Evolutionary conservation across 345 rosid genomes (phyloP), one percentile per base, ranked within the genome.

Genomic region (Murraya koenigii): DNA sequence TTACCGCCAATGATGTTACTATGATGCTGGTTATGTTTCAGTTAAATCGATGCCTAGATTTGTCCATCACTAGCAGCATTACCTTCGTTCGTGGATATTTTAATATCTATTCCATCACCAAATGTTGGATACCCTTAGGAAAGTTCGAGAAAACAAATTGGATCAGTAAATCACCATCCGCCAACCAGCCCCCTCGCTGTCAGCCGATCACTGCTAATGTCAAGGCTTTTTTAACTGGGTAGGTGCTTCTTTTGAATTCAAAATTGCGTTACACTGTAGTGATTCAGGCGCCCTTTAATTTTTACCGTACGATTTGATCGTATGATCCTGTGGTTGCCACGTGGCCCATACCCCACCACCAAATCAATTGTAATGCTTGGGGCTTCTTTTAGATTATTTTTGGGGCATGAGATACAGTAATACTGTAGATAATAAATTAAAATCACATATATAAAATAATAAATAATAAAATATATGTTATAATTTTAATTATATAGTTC

Each of bases 221-320:
- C 54, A 39, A 26, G 38, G 67, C 55, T 61, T 23, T 61, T 67
- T 22, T 64, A 64, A 64, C 7, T 38, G 15, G 65, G 54, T 56
- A 66, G 66, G 54, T 7, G 5, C 41, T 22, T 54, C 11, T 6
- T 75, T 75, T 63, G 60, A 74, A 62, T 62, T 74, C 69, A 62
- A 74, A 61, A 74, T 2, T 6, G 32, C 32, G 14, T 23, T 7
- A 3, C 19, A 19, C 44, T 8, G 5, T 19, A 1, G 66, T 66
- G 30, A 52, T 26, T 54, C 35, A 35, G 58, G 59, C 58, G 36
- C 58, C 58, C 72, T 44, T 44, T 44, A 44, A 11, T 25, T 11
- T 69, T 44, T 17, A 0, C 69, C 41, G 30, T 8, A 19, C 0
- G 2, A 23, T 17, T 49, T 23, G 1, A 15, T 9, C n/a, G 9